phyloP scores from a whole-genome alignment of 1,284 basidiomycete species.

The Neotropicomus parvogracilis region DNA sequence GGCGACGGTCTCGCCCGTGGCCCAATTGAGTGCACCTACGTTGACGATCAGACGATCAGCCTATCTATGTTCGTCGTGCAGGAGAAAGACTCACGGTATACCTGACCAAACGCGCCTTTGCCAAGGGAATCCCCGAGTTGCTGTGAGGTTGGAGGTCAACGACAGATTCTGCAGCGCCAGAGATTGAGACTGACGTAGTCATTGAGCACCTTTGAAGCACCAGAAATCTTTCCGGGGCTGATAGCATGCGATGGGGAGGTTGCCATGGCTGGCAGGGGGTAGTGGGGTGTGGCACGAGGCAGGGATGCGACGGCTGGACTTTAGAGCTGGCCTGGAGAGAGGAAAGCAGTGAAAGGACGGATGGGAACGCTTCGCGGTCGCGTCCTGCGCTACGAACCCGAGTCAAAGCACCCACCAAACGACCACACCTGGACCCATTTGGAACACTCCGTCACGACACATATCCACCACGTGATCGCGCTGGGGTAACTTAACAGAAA shows the following conservation, averaged over 20 bases:
- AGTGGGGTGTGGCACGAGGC: not conserved
- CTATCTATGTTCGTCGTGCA: not conserved
- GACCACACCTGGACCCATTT: conserved; percentile 29
- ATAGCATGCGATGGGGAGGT: conserved; percentile 41
- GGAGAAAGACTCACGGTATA: conserved; percentile 68
- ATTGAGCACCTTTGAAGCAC: conserved; percentile 51
- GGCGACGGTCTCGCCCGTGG: conserved; percentile 93
- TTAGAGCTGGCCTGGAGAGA: conserved; percentile 12
- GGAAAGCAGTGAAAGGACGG: conserved; percentile 16
- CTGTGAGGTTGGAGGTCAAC: conserved; percentile 38
- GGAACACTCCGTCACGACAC: conserved; percentile 21
- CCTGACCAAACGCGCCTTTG: conserved; percentile 92
- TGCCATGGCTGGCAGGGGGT: conserved; percentile 35
- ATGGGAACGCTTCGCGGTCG: conserved; percentile 28
- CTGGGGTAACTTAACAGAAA: not conserved
- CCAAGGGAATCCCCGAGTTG: conserved; percentile 94
- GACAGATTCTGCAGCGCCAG: conserved; percentile 4
- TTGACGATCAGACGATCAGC: conserved; percentile 6
- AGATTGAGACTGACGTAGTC: conserved; percentile 48
- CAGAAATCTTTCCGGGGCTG: conserved; percentile 33
- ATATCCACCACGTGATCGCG: conserved; percentile 24
- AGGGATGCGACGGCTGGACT: not conserved
- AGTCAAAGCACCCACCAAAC: conserved; percentile 19
- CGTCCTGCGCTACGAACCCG: conserved; percentile 38
- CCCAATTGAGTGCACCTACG: conserved; percentile 90